These are phyloP conservation scores for Cytospora mali DNA, from an alignment of 2,329 filamentous ascomycete species.

Conservation along the genomic window DNA sequence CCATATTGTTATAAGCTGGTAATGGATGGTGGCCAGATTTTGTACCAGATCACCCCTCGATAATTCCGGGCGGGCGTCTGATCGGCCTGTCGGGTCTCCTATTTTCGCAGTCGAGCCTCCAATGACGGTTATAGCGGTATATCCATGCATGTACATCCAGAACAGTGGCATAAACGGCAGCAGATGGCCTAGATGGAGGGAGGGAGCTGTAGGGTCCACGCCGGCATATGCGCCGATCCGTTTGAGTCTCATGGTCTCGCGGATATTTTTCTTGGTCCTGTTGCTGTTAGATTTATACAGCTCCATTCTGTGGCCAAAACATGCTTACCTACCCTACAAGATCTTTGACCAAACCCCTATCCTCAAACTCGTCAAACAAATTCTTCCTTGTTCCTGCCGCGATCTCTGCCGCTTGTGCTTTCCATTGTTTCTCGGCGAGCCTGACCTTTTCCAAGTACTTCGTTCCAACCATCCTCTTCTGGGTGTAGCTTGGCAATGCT, in stretches of 20 bases:
- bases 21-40: conserved; percentile 70
- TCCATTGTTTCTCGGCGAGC: conserved; percentile 51
- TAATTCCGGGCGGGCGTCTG: conserved; percentile 61
- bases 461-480: conserved; percentile 43
- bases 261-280: conserved; percentile 48
- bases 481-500: conserved; percentile 18
- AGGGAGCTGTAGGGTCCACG: conserved; percentile 79
- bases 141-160: conserved; percentile 80
- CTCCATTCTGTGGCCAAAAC: neutral
- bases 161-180: conserved; percentile 82
- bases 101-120: conserved; percentile 77
- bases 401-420: conserved; percentile 49
- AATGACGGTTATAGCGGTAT: conserved; percentile 66
- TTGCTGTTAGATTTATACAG: conserved; percentile 18
- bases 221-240: conserved; percentile 77
- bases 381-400: conserved; percentile 51
- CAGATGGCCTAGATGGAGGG: conserved; percentile 79
- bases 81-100: conserved; percentile 75
- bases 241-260: conserved; percentile 64
- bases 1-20: conserved; percentile 74
- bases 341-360: conserved; percentile 74
- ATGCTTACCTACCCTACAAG: conserved; percentile 64
- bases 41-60: conserved; percentile 55
- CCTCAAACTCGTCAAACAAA: conserved; percentile 67
- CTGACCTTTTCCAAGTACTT: conserved; percentile 49